Percentiles rank a stretch among this genome's conserved stretches.
phyloP scores from a whole-genome alignment of 441 rosid genomes.

The Pelargonium hybrid region DNA sequence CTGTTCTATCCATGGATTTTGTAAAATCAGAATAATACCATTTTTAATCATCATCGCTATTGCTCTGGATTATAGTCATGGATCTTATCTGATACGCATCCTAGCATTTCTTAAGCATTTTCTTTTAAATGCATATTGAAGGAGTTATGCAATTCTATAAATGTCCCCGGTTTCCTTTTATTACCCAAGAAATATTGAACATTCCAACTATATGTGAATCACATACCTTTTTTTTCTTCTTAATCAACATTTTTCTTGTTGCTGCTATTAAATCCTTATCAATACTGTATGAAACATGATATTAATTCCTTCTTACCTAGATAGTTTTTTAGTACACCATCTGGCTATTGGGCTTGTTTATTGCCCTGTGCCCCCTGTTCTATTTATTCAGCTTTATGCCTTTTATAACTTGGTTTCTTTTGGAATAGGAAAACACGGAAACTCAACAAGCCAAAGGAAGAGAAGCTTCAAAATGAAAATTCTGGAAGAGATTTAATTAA shows the following conservation, averaged over 20 bases:
- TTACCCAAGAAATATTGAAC: neutral
- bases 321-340: neutral
- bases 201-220: neutral
- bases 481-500: constrained; percentile 16
- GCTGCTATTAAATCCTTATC: neutral
- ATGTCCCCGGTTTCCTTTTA: neutral
- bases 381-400: neutral
- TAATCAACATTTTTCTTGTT: neutral
- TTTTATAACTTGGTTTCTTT: neutral
- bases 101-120: neutral
- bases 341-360: neutral
- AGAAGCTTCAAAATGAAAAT: constrained; percentile 21
- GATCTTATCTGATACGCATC: neutral
- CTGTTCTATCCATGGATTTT: too few relatives aligned
- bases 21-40: neutral
- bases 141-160: neutral
- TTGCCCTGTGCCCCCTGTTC: neutral
- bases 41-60: neutral
- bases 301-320: neutral
- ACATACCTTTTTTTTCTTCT: neutral
- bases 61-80: neutral
- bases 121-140: neutral
- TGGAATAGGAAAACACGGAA: constrained; percentile 32
- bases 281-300: neutral
- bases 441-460: constrained; percentile 20